phyloP scores from a whole-genome alignment of 139 green algal genomes.

The Edaphochlamys debaryana region DNA sequence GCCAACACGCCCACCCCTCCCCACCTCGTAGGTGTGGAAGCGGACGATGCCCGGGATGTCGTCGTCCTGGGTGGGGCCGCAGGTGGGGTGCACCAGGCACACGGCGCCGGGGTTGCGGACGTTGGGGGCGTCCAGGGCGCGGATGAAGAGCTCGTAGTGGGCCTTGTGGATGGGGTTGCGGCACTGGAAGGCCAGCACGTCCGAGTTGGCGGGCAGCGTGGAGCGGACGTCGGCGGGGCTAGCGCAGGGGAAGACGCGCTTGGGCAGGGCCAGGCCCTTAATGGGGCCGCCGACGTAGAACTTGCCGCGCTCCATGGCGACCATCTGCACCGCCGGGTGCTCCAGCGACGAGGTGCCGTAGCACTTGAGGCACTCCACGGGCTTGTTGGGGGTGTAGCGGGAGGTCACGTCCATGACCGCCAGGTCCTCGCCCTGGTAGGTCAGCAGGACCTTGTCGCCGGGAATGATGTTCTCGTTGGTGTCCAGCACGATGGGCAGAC shows the following conservation, averaged over 20 bases:
- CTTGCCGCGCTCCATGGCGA: constrained; percentile 85
- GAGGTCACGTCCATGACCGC: constrained; percentile 73
- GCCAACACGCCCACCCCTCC: neutral
- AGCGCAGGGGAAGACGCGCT: constrained; percentile 80
- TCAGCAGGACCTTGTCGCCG: constrained; percentile 61
- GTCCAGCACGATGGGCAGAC: constrained; percentile 89
- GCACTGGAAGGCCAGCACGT: constrained; percentile 89
- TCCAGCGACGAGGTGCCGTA: constrained; percentile 87
- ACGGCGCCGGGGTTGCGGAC: constrained; percentile 69
- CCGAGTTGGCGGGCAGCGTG: constrained; percentile 71
- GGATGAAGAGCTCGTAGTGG: constrained; percentile 93
- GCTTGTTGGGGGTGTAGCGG: constrained; percentile 80
- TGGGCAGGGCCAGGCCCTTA: constrained; percentile 83
- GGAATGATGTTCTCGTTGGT: constrained; percentile 74
- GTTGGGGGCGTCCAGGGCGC: constrained; percentile 81
- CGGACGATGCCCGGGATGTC: constrained; percentile 86
- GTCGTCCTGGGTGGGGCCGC: constrained; percentile 85
- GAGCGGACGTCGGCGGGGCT: constrained; percentile 77
- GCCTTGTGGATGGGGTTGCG: constrained; percentile 87
- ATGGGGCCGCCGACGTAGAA: constrained; percentile 84
- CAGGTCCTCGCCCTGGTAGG: constrained; percentile 79
- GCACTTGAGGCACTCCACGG: constrained; percentile 82
- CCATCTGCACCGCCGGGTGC: constrained; percentile 87
- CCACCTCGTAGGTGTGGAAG: constrained; percentile 86
- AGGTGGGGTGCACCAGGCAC: constrained; percentile 89